Evolutionary conservation across 768 basidiomycete genomes (phyloP), one percentile per base, ranked within the genome.

Genomic region (Cystofilobasidium capitatum): DNA sequence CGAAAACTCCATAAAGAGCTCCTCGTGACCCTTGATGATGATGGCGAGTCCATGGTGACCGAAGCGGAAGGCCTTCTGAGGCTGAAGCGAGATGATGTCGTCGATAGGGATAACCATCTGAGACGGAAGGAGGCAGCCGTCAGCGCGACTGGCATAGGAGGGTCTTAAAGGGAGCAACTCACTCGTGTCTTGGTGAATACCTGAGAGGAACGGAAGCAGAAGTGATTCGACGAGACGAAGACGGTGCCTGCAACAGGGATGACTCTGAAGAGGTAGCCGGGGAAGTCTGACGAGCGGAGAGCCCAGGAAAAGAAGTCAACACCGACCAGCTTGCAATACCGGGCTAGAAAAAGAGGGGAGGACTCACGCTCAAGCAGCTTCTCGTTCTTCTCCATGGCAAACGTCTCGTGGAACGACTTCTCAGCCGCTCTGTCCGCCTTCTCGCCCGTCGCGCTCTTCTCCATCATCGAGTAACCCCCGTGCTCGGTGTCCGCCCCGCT

Each of bases 31-130:
- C 73, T 88, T 89, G 72, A 99, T 85, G 63, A 97, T 86, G 65
- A 98, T 81, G 40, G 89, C 85, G 24, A 98, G 82, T 33, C 94
- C 94, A 73, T 88, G 84, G 74, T 91, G 91, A 8, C 88, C 90
- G 75, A 96, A 90, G 29, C 88, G 84, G 71, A 89, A 88, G 1
- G 92, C 89, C 76, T 86, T 90, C 12, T 88, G 85, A 75, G 84
- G 87, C 77, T 96, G 89, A 6, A 84, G 81, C 14, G 89, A 83
- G 47, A 98, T 80, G 44, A 98, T 84, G 76, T 98, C 94, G 49
- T 84, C 83, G 65, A 96, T 85, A 16, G 94, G 94, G 35, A 99
- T 80, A 26, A 94, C 85, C 94, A 99, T 98, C 93, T 98, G 71
- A 44, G 57, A 62, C 14, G 4, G 22, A 2, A 22, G n/a, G 17